phyloP scores from a whole-genome alignment of 2,329 filamentous ascomycete species.

The Hypoxylon sp. region DNA sequence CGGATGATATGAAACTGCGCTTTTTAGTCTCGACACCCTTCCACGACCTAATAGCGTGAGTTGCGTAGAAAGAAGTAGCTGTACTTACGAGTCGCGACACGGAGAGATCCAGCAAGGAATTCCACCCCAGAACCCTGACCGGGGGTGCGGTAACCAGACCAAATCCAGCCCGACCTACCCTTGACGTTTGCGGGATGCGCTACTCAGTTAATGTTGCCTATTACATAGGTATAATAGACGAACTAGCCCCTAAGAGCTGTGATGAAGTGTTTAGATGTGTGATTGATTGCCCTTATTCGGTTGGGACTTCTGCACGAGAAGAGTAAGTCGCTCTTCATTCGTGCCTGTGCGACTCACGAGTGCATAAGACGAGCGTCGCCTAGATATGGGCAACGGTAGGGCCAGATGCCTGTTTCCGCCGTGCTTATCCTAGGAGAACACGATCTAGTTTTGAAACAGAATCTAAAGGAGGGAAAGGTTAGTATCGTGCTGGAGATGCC shows the following conservation, averaged over 20 bases:
- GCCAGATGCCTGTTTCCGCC: slow-evolving; percentile 2
- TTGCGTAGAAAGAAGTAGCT: slow-evolving; percentile 32
- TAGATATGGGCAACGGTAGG: slow-evolving; percentile 9
- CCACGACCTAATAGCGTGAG: slow-evolving; percentile 24
- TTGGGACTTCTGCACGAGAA: slow-evolving; percentile 28
- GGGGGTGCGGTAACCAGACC: slow-evolving; percentile 38
- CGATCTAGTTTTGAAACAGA: slow-evolving; percentile 11
- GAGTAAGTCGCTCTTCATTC: slow-evolving; percentile 28
- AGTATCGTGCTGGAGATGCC: slow-evolving; percentile 25
- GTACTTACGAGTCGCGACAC: slow-evolving; percentile 41
- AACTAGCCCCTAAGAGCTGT: slow-evolving; percentile 28
- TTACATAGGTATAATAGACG: slow-evolving; percentile 36
- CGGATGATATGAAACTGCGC: slow-evolving; percentile 38
- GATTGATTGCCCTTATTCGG: slow-evolving; percentile 38
- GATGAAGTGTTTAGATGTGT: slow-evolving; percentile 32
- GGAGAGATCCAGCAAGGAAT: slow-evolving; percentile 39
- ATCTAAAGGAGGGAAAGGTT: slow-evolving; percentile 23
- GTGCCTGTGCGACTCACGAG: slow-evolving; percentile 35
- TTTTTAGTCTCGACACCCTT: slow-evolving; percentile 34
- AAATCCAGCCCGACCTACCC: slow-evolving; percentile 33
- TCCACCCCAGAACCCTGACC: slow-evolving; percentile 33
- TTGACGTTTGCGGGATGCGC: slow-evolving; percentile 44
- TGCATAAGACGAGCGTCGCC: slow-evolving; percentile 25
- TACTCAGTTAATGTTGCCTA: slow-evolving; percentile 40
- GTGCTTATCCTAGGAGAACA: slow-evolving; percentile 15